Conservation (phyloP, 192 early-diverging fungal genomes). For the Mortierella antarctica region DNA sequence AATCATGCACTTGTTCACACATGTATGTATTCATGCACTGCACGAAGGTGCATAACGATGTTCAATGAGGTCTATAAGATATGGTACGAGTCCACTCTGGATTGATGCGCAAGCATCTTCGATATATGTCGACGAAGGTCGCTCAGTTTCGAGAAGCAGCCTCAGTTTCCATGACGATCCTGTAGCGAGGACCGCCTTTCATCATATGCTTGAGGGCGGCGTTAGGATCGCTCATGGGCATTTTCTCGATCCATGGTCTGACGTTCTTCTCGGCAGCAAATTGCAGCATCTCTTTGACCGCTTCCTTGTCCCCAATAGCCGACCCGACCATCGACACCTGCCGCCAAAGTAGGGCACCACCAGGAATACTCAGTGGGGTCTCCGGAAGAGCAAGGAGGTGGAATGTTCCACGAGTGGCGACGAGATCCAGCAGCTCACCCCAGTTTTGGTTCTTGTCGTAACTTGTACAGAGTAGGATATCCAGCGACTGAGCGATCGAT, state of each 20-base stretch:
- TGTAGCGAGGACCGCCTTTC: slow-evolving; percentile 72
- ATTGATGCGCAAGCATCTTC: too few relatives aligned
- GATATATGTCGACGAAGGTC: not conserved
- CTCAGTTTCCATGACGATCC: slow-evolving; percentile 78
- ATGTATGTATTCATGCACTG: too few relatives aligned
- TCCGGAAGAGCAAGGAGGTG: slow-evolving; percentile 76
- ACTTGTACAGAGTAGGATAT: slow-evolving; percentile 51
- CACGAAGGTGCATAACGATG: too few relatives aligned
- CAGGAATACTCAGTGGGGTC: slow-evolving; percentile 57
- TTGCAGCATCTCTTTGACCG: slow-evolving; percentile 73
- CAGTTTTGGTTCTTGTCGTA: slow-evolving; percentile 58
- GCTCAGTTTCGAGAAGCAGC: slow-evolving; percentile 27
- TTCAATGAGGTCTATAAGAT: too few relatives aligned
- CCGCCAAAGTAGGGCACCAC: slow-evolving; percentile 51
- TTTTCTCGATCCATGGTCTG: slow-evolving; percentile 71
- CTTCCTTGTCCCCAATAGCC: slow-evolving; percentile 68
- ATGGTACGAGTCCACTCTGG: too few relatives aligned
- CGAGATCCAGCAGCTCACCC: slow-evolving; percentile 56
- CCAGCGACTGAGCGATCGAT: slow-evolving; percentile 30
- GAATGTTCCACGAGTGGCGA: slow-evolving; percentile 70
- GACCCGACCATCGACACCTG: slow-evolving; percentile 71
- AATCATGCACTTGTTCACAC: too few relatives aligned
- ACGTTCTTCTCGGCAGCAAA: slow-evolving; percentile 74
- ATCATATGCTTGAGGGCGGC: slow-evolving; percentile 70
- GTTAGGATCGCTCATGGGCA: slow-evolving; percentile 70